Percentiles rank a stretch among this genome's conserved stretches.
Conservation (phyloP, 805 yeast species). For the Metschnikowia gelsemii region DNA sequence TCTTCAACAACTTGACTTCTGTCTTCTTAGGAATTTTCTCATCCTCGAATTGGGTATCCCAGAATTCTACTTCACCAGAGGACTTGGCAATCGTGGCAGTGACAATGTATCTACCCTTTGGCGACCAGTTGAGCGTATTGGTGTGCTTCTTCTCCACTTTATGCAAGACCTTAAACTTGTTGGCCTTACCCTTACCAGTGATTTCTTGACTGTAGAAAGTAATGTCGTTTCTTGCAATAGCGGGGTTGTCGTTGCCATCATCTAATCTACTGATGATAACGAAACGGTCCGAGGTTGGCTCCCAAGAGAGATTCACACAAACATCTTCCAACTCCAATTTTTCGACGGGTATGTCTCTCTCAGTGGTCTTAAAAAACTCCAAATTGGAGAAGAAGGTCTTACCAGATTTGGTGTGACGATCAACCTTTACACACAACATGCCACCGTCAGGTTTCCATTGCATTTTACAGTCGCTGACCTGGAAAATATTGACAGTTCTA, state of each 20-base stretch:
- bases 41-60: slow-evolving; percentile 81
- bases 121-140: slow-evolving; percentile 83
- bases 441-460: slow-evolving; percentile 92
- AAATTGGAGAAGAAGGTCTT: slow-evolving; percentile 88
- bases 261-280: slow-evolving; percentile 69
- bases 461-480: slow-evolving; percentile 84
- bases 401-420: slow-evolving; percentile 93
- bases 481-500: slow-evolving; percentile 91
- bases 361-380: slow-evolving; percentile 85
- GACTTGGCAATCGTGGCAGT: slow-evolving; percentile 48
- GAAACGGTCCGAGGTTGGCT: slow-evolving; percentile 87
- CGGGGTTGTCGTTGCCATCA: slow-evolving; percentile 55
- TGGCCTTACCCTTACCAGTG: slow-evolving; percentile 47
- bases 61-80: slow-evolving; percentile 76
- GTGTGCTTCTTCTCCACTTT: slow-evolving; percentile 59
- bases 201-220: slow-evolving; percentile 81
- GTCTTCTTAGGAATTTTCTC: slow-evolving; percentile 50
- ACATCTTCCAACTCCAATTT: slow-evolving; percentile 90
- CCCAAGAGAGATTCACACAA: slow-evolving; percentile 90
- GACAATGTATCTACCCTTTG: slow-evolving; percentile 83
- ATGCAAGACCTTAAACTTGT: slow-evolving; percentile 59
- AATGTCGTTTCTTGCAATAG: slow-evolving; percentile 64
- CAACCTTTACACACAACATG: slow-evolving; percentile 88
- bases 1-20: slow-evolving; percentile 55
- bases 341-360: slow-evolving; percentile 91